phyloP scores from a whole-genome alignment of 1,139 yeast species.

The Suhomyces chickasaworum region DNA sequence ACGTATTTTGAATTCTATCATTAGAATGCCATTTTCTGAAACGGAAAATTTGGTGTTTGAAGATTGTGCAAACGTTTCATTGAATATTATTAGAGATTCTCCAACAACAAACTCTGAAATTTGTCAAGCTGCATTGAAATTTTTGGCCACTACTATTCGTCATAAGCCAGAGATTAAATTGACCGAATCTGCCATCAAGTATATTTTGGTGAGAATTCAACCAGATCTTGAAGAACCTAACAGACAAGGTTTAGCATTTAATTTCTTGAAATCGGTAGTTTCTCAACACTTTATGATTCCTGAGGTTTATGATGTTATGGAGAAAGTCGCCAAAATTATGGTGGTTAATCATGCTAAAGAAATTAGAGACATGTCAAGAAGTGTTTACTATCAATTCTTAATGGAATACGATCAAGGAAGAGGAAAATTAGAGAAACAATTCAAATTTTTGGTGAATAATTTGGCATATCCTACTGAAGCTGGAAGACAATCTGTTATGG shows the following conservation, averaged over 20 bases:
- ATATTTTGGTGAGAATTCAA: conserved; percentile 70
- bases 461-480: conserved; percentile 81
- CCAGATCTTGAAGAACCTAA: conserved; percentile 93
- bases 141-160: conserved; percentile 71
- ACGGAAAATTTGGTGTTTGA: conserved; percentile 56
- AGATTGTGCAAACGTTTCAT: conserved; percentile 61
- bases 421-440: conserved; percentile 80
- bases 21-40: conserved; percentile 64
- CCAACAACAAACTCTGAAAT: conserved; percentile 79
- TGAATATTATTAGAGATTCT: conserved; percentile 69
- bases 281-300: conserved; percentile 76
- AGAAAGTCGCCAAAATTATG: conserved; percentile 79
- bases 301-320: conserved; percentile 89
- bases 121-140: conserved; percentile 80
- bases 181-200: conserved; percentile 74
- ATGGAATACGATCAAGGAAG: conserved; percentile 95
- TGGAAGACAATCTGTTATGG: conserved; percentile 92
- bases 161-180: conserved; percentile 66
- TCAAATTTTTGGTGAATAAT: conserved; percentile 80
- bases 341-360: conserved; percentile 84
- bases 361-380: conserved; percentile 83
- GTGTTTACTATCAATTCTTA: conserved; percentile 80
- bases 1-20: conserved; percentile 60
- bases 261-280: conserved; percentile 75
- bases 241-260: conserved; percentile 85